Percentiles rank a stretch among this genome's conserved stretches.
These are phyloP conservation scores for Urtica urens DNA, from an alignment of 306 rosid species.

Conservation along the genomic window DNA sequence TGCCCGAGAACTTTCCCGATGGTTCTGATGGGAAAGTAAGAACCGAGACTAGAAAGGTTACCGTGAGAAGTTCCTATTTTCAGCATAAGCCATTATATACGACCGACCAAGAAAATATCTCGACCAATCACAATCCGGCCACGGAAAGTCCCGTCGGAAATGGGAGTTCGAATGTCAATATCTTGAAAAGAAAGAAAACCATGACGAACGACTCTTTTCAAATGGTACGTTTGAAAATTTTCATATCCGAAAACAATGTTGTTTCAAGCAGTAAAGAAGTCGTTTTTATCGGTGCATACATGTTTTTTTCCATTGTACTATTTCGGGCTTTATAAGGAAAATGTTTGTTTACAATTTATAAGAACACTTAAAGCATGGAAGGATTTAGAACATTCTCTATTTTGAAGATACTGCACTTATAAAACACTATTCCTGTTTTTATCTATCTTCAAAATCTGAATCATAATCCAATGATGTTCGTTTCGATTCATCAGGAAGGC, in stretches of 20 bases:
- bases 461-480: too few species aligned
- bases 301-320: too few species aligned
- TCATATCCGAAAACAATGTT: too few species aligned
- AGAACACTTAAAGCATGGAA: too few species aligned
- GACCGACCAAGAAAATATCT: slow-evolving; percentile 18
- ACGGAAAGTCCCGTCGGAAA: slow-evolving; percentile 19
- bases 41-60: slow-evolving; percentile 42
- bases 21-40: slow-evolving; percentile 32
- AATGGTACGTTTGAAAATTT: slow-evolving; percentile 25
- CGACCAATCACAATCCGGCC: slow-evolving; percentile 16
- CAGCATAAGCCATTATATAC: slow-evolving; percentile 37
- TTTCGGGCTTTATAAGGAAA: too few species aligned
- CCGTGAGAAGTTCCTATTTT: slow-evolving; percentile 63
- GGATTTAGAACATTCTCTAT: too few species aligned
- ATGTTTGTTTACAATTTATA: too few species aligned
- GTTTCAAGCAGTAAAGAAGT: too few species aligned
- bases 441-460: slow-evolving; percentile 14
- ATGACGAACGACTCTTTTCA: slow-evolving; percentile 32
- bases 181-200: slow-evolving; percentile 49
- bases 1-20: slow-evolving; percentile 18
- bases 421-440: neutral
- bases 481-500: slow-evolving; percentile 44
- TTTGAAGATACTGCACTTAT: too few species aligned
- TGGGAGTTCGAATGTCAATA: slow-evolving; percentile 21
- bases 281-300: too few species aligned